phyloP scores from a whole-genome alignment of 805 yeast genomes.

The Citeromyces matritensis region DNA sequence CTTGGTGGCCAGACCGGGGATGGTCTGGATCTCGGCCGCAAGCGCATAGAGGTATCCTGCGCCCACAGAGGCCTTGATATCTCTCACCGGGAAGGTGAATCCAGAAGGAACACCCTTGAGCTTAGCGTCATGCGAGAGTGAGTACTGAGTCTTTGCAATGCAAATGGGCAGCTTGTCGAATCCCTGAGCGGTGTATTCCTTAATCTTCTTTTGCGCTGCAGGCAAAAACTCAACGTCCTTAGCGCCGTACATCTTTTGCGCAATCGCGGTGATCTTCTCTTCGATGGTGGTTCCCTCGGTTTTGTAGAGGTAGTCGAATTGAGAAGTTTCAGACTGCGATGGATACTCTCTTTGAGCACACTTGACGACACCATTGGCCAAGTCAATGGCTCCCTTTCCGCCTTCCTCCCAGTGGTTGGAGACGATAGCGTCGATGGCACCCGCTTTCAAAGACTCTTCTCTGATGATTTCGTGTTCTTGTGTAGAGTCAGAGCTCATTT shows the following conservation, averaged over 20 bases:
- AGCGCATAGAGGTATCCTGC: slow-evolving; percentile 94
- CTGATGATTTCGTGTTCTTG: slow-evolving; percentile 72
- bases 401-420: slow-evolving; percentile 95
- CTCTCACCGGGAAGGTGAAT: slow-evolving; percentile 87
- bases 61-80: slow-evolving; percentile 87
- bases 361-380: slow-evolving; percentile 72
- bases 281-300: slow-evolving; percentile 55
- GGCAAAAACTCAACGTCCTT: slow-evolving; percentile 68
- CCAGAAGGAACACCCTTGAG: slow-evolving; percentile 94
- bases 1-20: slow-evolving; percentile 93
- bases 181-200: slow-evolving; percentile 73
- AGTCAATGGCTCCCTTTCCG: slow-evolving; percentile 75
- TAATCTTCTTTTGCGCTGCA: slow-evolving; percentile 69
- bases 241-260: slow-evolving; percentile 88
- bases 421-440: slow-evolving; percentile 83
- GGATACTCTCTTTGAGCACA: slow-evolving; percentile 37
- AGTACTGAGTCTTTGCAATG: slow-evolving; percentile 95
- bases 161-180: slow-evolving; percentile 87
- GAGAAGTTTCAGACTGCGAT: slow-evolving; percentile 14
- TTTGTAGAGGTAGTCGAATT: slow-evolving; percentile 41
- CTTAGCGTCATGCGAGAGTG: slow-evolving; percentile 84
- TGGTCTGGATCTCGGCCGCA: slow-evolving; percentile 94
- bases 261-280: slow-evolving; percentile 66
- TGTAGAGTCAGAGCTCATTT: slow-evolving; percentile 67
- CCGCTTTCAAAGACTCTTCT: slow-evolving; percentile 75